These are phyloP conservation scores for Pythium aquatile DNA, from an alignment of 352 stramenopile genomes.

Conservation along the genomic window DNA sequence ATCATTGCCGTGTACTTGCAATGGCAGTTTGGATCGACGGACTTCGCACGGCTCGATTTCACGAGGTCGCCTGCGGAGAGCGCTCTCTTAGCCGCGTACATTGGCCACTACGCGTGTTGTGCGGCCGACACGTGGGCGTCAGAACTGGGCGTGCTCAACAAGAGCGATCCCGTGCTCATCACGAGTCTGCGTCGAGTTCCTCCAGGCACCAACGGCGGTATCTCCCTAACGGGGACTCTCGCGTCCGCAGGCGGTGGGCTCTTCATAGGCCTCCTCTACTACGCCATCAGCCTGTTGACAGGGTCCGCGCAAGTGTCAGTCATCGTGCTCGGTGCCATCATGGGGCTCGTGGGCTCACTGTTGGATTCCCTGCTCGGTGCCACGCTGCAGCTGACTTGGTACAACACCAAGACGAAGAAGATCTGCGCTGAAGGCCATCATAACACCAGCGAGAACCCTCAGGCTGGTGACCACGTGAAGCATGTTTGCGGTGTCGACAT, in stretches of 20 bases:
- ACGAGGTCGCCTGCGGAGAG: slow-evolving; percentile 30
- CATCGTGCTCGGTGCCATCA: slow-evolving; percentile 51
- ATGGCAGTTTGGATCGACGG: slow-evolving; percentile 30
- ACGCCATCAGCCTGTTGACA: slow-evolving; percentile 36
- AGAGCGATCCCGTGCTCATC: slow-evolving; percentile 79
- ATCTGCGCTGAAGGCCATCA: slow-evolving; percentile 47
- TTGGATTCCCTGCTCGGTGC: slow-evolving; percentile 84
- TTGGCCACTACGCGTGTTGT: slow-evolving; percentile 93
- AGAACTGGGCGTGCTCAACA: slow-evolving; percentile 91
- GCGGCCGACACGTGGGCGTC: slow-evolving; percentile 94
- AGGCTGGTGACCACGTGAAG: neutral
- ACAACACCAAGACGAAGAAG: slow-evolving; percentile 45
- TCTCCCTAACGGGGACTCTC: slow-evolving; percentile 82
- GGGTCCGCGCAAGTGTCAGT: slow-evolving; percentile 45
- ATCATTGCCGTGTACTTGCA: slow-evolving; percentile 60
- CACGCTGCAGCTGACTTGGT: slow-evolving; percentile 79
- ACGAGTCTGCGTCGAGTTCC: slow-evolving; percentile 81
- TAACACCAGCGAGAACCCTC: neutral
- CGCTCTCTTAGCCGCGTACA: slow-evolving; percentile 69
- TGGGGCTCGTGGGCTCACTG: slow-evolving; percentile 70
- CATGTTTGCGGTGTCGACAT: slow-evolving; percentile 41
- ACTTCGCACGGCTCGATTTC: slow-evolving; percentile 50
- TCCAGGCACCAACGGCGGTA: slow-evolving; percentile 92
- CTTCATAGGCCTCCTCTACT: slow-evolving; percentile 86
- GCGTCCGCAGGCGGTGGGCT: slow-evolving; percentile 82